These are phyloP conservation scores for Hylodesmum podocarpum DNA, from an alignment of 306 rosid genomes.

Conservation along the genomic window DNA sequence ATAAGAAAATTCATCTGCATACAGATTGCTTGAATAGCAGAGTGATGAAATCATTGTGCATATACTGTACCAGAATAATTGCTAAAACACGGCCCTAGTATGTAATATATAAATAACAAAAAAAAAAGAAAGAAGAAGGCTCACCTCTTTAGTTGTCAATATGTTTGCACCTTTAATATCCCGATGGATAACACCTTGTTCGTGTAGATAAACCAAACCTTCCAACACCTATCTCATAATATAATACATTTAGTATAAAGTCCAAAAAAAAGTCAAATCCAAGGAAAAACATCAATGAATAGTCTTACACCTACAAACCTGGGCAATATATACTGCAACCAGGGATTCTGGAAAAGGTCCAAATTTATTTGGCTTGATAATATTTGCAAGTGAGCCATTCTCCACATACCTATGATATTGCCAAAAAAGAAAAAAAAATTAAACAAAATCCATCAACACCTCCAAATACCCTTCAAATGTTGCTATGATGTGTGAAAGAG, in stretches of 20 bases:
- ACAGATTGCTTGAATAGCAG: neutral
- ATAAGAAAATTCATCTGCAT: neutral
- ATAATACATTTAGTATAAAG: conserved; percentile 23
- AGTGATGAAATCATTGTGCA: conserved; percentile 3
- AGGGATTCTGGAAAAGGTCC: conserved; percentile 98
- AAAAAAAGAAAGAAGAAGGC: conserved; percentile 15
- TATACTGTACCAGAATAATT: neutral
- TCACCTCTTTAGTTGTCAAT: conserved; percentile 95
- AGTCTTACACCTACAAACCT: conserved; percentile 55
- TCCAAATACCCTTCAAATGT: conserved; percentile 12
- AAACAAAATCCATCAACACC: conserved; percentile 22
- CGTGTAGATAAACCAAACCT: conserved; percentile 98
- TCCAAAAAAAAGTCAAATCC: conserved; percentile 5
- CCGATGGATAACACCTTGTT: conserved; percentile 98
- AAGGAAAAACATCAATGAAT: conserved; percentile 1
- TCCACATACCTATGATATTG: conserved; percentile 76
- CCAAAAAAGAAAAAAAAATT: conserved; percentile 17
- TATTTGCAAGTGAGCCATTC: conserved; percentile 97
- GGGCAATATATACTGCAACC: conserved; percentile 96
- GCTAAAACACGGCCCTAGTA: conserved; percentile 22
- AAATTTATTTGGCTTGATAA: conserved; percentile 97
- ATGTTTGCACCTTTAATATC: conserved; percentile 99
- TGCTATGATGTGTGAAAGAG: neutral
- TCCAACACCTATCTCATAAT: conserved; percentile 80
- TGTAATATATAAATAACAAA: neutral